Conservation (phyloP, 164 flowering plant species). For the Vitis rupestris region DNA sequence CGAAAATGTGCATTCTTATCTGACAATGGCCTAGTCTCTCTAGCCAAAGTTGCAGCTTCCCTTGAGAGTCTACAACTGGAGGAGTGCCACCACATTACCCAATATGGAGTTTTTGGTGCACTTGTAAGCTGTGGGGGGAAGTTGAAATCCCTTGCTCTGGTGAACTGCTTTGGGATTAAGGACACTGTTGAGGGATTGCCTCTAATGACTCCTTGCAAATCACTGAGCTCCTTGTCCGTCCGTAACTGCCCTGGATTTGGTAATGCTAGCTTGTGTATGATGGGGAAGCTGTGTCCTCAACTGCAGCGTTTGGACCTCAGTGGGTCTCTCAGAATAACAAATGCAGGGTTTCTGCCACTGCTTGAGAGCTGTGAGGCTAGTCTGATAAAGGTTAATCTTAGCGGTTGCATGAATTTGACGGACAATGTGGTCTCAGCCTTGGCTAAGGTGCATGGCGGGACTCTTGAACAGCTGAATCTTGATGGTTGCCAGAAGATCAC, state of each 20-base stretch:
- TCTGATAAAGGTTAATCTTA: constrained; percentile 55
- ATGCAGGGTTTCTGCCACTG: constrained; percentile 54
- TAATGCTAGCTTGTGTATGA: constrained; percentile 37
- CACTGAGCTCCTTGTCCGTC: constrained; percentile 52
- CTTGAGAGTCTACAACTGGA: constrained; percentile 66
- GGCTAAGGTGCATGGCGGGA: constrained; percentile 51
- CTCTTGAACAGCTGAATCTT: constrained; percentile 59
- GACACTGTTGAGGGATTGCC: constrained; percentile 33
- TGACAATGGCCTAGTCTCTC: constrained; percentile 60
- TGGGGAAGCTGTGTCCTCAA: constrained; percentile 65
- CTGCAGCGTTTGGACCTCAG: constrained; percentile 54
- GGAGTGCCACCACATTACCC: constrained; percentile 77
- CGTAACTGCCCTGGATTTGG: constrained; percentile 75
- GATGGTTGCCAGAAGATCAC: constrained; percentile 60
- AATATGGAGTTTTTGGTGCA: constrained; percentile 50
- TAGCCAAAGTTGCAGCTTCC: constrained; percentile 50
- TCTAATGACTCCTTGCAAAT: constrained; percentile 38
- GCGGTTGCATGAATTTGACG: constrained; percentile 57
- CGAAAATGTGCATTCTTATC: constrained; percentile 52
- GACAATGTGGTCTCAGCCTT: constrained; percentile 46
- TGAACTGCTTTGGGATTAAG: constrained; percentile 60
- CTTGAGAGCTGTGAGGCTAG: constrained; percentile 48
- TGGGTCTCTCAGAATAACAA: constrained; percentile 63
- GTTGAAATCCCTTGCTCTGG: constrained; percentile 55
- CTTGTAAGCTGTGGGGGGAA: constrained; percentile 48